Conservation (phyloP, 2,329 filamentous ascomycete genomes). For the Nannizziopsis barbatae region DNA sequence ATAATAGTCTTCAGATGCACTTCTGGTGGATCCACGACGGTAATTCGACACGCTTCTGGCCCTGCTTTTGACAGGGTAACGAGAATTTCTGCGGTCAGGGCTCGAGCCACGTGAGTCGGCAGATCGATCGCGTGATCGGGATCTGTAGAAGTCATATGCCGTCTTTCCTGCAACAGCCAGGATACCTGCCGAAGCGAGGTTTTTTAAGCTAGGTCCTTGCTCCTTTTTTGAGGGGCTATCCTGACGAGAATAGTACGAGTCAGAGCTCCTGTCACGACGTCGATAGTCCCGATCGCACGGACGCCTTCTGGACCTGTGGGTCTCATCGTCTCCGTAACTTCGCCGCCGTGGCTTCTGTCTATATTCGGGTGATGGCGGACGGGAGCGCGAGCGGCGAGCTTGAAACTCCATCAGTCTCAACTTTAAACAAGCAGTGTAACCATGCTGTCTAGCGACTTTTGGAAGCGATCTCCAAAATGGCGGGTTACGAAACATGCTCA, state of each 20-base stretch:
- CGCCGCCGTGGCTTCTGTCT: not conserved
- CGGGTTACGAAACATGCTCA: too few relatives aligned
- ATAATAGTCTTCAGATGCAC: constrained; percentile 13
- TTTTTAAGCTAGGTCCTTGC: constrained; percentile 32
- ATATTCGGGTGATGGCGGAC: not conserved
- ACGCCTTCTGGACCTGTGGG: not conserved
- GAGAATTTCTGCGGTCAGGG: constrained; percentile 43
- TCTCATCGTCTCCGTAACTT: not conserved
- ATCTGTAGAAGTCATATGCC: constrained; percentile 35
- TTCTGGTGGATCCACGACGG: constrained; percentile 30
- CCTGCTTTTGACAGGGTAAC: constrained; percentile 30
- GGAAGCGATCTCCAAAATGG: too few relatives aligned
- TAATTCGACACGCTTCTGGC: constrained; percentile 38
- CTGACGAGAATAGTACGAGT: not conserved
- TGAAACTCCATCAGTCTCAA: constrained; percentile 3
- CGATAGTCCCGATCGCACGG: not conserved
- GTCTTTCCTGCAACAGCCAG: constrained; percentile 40
- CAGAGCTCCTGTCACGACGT: not conserved
- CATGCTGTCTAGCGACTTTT: too few relatives aligned
- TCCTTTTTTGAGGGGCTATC: constrained; percentile 24
- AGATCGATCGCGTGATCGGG: constrained; percentile 28
- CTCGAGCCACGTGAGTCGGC: constrained; percentile 15
- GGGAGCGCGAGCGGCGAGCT: not conserved
- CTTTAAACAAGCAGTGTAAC: not conserved
- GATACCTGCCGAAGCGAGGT: constrained; percentile 34